Conservation (phyloP, 169 alveolate genomes). For the Neospora caninum region DNA sequence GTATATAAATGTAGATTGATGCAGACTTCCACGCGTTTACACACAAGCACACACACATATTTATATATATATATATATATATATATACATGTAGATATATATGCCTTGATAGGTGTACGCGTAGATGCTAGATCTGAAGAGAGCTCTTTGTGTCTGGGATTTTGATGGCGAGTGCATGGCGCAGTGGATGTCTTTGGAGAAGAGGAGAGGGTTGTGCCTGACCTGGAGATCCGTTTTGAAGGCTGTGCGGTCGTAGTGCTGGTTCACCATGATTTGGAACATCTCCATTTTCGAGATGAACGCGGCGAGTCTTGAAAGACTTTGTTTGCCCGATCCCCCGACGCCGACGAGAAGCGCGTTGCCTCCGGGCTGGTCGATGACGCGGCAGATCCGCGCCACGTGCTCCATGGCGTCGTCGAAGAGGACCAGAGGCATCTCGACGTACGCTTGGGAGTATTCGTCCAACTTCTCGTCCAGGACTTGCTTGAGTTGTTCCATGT, state of each 20-base stretch:
- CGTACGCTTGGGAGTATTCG: slow-evolving; percentile 91
- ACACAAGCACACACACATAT: neutral
- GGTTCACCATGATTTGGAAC: slow-evolving; percentile 87
- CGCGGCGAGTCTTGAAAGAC: slow-evolving; percentile 90
- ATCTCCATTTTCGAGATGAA: slow-evolving; percentile 90
- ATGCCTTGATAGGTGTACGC: too few relatives aligned
- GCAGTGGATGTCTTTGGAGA: too few relatives aligned
- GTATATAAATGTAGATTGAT: neutral
- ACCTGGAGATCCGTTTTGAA: slow-evolving; percentile 86
- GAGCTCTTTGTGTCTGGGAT: too few relatives aligned
- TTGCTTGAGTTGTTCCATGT: slow-evolving; percentile 84
- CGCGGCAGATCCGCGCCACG: slow-evolving; percentile 92
- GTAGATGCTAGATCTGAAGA: too few relatives aligned
- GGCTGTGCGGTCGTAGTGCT: slow-evolving; percentile 88
- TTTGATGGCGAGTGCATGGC: too few relatives aligned
- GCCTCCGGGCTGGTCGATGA: slow-evolving; percentile 92
- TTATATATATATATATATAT: too few relatives aligned
- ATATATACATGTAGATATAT: too few relatives aligned
- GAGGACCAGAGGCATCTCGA: slow-evolving; percentile 93
- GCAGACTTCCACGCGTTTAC: neutral
- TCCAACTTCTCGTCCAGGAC: slow-evolving; percentile 89
- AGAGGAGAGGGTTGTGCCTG: too few relatives aligned
- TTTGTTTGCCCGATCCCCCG: slow-evolving; percentile 97
- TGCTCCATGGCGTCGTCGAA: slow-evolving; percentile 95
- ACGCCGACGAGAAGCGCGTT: slow-evolving; percentile 97